These are phyloP conservation scores for Pseudocercospora macadamiae DNA, from an alignment of 2,329 filamentous ascomycete species.

Conservation along the genomic window DNA sequence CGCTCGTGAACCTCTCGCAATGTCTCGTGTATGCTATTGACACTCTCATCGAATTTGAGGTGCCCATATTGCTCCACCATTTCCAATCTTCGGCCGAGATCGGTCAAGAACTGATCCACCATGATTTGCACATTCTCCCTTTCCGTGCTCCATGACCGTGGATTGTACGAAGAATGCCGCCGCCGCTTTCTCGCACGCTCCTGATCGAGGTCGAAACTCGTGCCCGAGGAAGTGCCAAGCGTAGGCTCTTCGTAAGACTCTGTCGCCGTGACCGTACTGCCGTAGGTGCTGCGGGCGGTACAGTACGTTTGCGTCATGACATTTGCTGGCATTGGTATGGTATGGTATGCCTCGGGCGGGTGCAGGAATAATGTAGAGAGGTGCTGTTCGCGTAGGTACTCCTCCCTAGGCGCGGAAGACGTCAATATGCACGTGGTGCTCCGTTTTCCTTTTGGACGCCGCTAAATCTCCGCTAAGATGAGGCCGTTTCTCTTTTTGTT, in stretches of 20 bases:
- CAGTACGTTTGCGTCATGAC: conserved; percentile 25
- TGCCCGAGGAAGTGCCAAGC: conserved; percentile 41
- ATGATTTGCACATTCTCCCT: conserved; percentile 52
- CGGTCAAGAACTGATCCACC: conserved; percentile 77
- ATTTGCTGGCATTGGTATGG: not conserved
- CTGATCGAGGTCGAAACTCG: conserved; percentile 40
- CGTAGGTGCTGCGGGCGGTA: conserved; percentile 13
- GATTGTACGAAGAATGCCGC: conserved; percentile 52
- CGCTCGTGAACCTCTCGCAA: conserved; percentile 83
- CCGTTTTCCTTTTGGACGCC: not conserved
- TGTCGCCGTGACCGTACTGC: conserved; percentile 7
- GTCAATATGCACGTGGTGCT: not conserved
- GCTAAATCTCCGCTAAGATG: conserved; percentile 2
- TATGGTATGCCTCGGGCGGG: not conserved
- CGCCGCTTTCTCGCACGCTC: conserved; percentile 43
- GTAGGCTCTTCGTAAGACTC: conserved; percentile 47
- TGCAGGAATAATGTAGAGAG: not conserved
- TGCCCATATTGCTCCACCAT: conserved; percentile 88
- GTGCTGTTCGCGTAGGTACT: not conserved
- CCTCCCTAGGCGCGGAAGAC: not conserved
- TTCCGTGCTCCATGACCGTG: conserved; percentile 48
- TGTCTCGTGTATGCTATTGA: conserved; percentile 82
- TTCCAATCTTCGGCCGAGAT: conserved; percentile 84
- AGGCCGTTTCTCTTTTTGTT: not conserved
- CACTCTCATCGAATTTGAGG: conserved; percentile 77